Evolutionary conservation across 192 early-diverging fungal species (phyloP).

Genomic region (Kappamyces sp.): DNA sequence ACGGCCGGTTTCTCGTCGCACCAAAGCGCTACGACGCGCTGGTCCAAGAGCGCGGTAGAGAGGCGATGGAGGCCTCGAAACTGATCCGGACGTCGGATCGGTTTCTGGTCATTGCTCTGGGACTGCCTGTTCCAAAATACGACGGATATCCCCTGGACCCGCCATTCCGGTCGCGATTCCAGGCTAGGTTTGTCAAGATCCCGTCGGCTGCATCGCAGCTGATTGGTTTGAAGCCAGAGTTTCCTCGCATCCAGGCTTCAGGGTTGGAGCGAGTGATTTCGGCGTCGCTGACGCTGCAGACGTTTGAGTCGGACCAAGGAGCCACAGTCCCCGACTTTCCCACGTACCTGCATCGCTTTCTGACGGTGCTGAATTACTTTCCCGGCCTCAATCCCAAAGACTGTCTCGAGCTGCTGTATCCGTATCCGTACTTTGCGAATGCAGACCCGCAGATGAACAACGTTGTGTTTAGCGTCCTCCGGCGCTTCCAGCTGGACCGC

Average conservation of each 20-base stretch:
- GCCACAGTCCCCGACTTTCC: constrained; percentile 55
- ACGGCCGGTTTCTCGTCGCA: constrained; percentile 71
- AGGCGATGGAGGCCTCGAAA: constrained; percentile 48
- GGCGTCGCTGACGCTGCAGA: constrained; percentile 47
- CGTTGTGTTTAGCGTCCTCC: background rate
- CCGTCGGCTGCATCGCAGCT: constrained; percentile 34
- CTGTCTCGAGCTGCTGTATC: constrained; percentile 46
- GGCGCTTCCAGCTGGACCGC: constrained; percentile 1
- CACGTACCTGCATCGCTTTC: constrained; percentile 33
- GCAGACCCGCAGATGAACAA: background rate
- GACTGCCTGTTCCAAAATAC: constrained; percentile 66
- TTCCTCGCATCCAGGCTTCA: constrained; percentile 33
- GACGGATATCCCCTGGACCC: constrained; percentile 70
- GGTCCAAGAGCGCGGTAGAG: constrained; percentile 35
- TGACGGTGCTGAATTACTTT: constrained; percentile 39
- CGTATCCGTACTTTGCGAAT: constrained; percentile 33
- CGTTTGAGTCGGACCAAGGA: constrained; percentile 31
- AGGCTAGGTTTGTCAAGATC: constrained; percentile 47
- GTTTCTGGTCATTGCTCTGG: constrained; percentile 72
- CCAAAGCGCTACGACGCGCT: constrained; percentile 62
- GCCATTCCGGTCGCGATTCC: constrained; percentile 74
- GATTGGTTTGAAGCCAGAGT: constrained; percentile 19
- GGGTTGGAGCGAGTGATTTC: constrained; percentile 51
- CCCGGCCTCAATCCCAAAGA: constrained; percentile 36
- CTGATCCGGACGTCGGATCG: constrained; percentile 60